phyloP scores from a whole-genome alignment of 371 early-diverging fungal species.

The Chytridium lagenaria region DNA sequence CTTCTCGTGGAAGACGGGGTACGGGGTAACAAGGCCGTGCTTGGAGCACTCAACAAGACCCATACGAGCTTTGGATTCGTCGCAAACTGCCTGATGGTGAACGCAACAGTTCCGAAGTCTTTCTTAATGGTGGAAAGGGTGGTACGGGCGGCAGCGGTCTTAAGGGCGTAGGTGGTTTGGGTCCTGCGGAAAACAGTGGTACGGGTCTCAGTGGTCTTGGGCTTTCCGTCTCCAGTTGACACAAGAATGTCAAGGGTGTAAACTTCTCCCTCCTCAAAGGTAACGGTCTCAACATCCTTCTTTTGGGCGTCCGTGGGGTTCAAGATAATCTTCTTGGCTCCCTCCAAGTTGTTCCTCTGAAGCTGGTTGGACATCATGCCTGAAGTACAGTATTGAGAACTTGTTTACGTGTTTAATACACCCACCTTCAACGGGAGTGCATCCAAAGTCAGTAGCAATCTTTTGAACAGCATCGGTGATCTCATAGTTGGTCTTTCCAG shows the following conservation, averaged over 20 bases:
- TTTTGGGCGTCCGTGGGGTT: slow-evolving; percentile 80
- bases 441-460: slow-evolving; percentile 77
- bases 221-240: slow-evolving; percentile 80
- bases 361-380: slow-evolving; percentile 81
- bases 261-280: slow-evolving; percentile 75
- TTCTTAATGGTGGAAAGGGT: slow-evolving; percentile 76
- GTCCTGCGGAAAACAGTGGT: slow-evolving; percentile 86
- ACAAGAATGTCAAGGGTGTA: slow-evolving; percentile 62
- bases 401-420: too few species aligned
- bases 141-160: slow-evolving; percentile 82
- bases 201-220: slow-evolving; percentile 68
- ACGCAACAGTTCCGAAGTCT: slow-evolving; percentile 83
- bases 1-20: slow-evolving; percentile 77
- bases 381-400: slow-evolving; percentile 10
- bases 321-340: slow-evolving; percentile 79
- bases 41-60: slow-evolving; percentile 84
- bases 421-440: slow-evolving; percentile 81
- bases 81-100: slow-evolving; percentile 70
- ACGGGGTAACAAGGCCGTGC: slow-evolving; percentile 76
- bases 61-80: slow-evolving; percentile 80
- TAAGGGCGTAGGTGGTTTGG: slow-evolving; percentile 79
- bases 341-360: slow-evolving; percentile 85
- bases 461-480: slow-evolving; percentile 83
- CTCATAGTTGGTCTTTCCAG: slow-evolving; percentile 78
- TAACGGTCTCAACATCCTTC: slow-evolving; percentile 68